Evolutionary conservation across 345 rosid genomes (phyloP).

Genomic region (Moricandia moricandioides): DNA sequence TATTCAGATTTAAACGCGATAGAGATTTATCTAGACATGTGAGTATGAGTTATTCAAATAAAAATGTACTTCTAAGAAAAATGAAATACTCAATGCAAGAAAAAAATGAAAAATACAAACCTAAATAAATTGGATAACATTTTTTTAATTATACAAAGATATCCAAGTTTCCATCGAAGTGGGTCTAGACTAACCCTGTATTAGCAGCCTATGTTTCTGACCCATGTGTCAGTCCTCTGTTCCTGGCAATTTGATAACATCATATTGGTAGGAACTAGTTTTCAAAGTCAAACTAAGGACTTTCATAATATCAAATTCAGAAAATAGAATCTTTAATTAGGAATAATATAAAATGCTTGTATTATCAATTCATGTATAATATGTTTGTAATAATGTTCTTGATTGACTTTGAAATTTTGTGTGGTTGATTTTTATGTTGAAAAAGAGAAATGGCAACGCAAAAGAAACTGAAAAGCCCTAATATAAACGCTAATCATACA

Average conservation of each 20-base stretch:
- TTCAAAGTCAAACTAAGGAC: background rate
- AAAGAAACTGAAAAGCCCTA: background rate
- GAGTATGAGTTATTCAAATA: background rate
- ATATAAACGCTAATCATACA: background rate
- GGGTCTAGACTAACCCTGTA: no score
- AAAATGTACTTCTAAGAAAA: background rate
- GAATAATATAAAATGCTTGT: background rate
- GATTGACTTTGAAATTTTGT: background rate
- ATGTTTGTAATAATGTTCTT: background rate
- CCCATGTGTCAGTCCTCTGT: no score
- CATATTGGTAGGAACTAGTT: background rate
- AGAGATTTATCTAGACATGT: background rate
- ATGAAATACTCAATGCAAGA: background rate
- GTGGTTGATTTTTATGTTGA: background rate
- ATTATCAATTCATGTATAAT: background rate
- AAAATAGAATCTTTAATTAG: background rate
- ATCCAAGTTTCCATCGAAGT: no score
- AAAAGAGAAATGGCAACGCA: background rate
- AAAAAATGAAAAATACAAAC: background rate
- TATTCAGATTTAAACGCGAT: background rate
- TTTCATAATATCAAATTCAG: constrained; percentile 1
- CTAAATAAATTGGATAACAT: background rate
- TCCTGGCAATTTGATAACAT: background rate
- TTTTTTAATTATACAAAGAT: no score
- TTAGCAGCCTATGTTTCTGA: no score